phyloP scores from a whole-genome alignment of 2,329 filamentous ascomycete genomes.

The Aspergillus amoenus region DNA sequence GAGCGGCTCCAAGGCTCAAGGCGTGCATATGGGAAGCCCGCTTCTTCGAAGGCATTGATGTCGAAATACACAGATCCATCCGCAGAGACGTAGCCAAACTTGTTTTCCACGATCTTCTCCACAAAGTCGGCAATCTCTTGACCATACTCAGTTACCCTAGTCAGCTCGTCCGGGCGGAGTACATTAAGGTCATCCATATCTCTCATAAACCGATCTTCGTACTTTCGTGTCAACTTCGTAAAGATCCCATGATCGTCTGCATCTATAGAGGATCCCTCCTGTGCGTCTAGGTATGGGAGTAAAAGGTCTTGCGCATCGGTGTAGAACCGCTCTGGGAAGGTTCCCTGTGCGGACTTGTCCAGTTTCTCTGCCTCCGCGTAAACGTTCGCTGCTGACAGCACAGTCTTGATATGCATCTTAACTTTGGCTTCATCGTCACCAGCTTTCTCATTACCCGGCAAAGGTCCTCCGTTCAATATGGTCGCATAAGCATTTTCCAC shows the following conservation, averaged over 20 bases:
- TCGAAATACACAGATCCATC: slow-evolving; percentile 95
- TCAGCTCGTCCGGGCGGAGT: slow-evolving; percentile 75
- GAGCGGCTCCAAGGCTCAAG: slow-evolving; percentile 82
- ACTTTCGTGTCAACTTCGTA: slow-evolving; percentile 79
- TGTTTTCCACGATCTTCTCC: slow-evolving; percentile 76
- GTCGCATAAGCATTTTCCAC: slow-evolving; percentile 53
- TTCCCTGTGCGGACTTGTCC: slow-evolving; percentile 20
- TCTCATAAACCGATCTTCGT: slow-evolving; percentile 82
- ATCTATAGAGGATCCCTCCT: slow-evolving; percentile 57
- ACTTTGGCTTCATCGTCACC: slow-evolving; percentile 81
- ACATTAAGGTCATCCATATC: slow-evolving; percentile 89
- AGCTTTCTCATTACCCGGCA: slow-evolving; percentile 56
- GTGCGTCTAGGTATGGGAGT: slow-evolving; percentile 74
- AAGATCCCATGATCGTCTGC: slow-evolving; percentile 72
- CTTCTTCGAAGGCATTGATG: slow-evolving; percentile 78
- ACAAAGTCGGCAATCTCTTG: slow-evolving; percentile 85
- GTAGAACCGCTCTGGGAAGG: slow-evolving; percentile 51
- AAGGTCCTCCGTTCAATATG: slow-evolving; percentile 55
- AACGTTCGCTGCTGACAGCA: slow-evolving; percentile 53
- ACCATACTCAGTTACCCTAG: slow-evolving; percentile 89
- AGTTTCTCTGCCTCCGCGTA: slow-evolving; percentile 38
- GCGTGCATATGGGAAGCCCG: slow-evolving; percentile 80
- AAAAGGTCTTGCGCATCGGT: slow-evolving; percentile 66
- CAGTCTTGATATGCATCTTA: slow-evolving; percentile 80
- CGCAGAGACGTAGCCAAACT: slow-evolving; percentile 72